Base-by-base conservation (phyloP, 1,284 basidiomycete genomes). In the Trichosporon sp. region DNA sequence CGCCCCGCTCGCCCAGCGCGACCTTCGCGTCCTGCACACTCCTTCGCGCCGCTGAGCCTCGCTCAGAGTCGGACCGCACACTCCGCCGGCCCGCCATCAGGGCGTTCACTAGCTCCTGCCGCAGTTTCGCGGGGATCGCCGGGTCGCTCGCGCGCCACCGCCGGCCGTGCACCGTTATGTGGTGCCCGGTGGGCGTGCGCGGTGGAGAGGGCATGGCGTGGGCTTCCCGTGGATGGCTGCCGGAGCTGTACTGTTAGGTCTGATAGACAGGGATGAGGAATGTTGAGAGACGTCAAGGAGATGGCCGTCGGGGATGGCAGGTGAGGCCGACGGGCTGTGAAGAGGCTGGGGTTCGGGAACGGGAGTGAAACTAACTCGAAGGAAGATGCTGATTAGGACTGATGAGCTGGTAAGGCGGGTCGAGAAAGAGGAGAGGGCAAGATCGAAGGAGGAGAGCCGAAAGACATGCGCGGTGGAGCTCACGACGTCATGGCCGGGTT, bases 131-230 rank as follows among this genome's bases (percentile, higher is more conserved):
- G 8, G 34, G 34, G 11, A 64, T 44, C 21, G 21, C 38, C 13
- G 63, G 63, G 27, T 64, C 63, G 6, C 34, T 47, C 8, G 63
- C 63, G 21, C 63, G 63, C 63, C 63, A 64, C 6, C 35, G 35
- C 35, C 63, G 63, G 38, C 42, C 42, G 27, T 64, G 11, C 25
- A 64, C 29, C 5, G 35, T 34, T n/a, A 47, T 44, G 27, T 64
- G 42, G 25, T 44, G 63, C 13, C 63, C 63, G 25, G 25, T 34
- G 25, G n/a, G 18, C 5, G 63, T 64, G 9, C 38, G 63, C 15
- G 35, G 32, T 8, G 63, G 38, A 9, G 27, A 31, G 23, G 34
- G 32, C 63, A 64, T 64, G 11, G 63, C 11, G 3, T 8, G 6
- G 18, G 13, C 5, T 42, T 3, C 3, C 3, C 3, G 11, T 3